Conservation (phyloP, 495 filamentous ascomycete genomes). For the Cercophora newfieldiana region DNA sequence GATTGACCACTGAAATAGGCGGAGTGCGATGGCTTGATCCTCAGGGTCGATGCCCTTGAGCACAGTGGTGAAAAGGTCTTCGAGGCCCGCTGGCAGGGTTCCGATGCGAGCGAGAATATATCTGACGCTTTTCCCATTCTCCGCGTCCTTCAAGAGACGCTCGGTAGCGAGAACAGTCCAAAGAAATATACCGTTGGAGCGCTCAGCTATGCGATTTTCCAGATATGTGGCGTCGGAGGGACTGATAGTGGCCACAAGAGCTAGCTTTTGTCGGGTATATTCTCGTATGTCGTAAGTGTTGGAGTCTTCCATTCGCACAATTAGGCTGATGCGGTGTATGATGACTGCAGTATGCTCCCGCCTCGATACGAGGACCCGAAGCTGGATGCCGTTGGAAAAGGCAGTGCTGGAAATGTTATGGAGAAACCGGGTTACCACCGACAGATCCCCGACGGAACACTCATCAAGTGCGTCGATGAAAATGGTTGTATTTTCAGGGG, state of each 20-base stretch:
- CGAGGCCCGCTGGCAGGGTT: background rate
- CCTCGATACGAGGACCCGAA: background rate
- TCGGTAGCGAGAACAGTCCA: background rate
- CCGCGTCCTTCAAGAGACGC: background rate
- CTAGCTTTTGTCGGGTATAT: background rate
- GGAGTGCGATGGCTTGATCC: background rate
- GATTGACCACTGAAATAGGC: conserved; percentile 24
- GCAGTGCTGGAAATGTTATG: background rate
- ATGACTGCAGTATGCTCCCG: background rate
- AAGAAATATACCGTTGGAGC: background rate
- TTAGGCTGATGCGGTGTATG: background rate
- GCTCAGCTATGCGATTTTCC: background rate
- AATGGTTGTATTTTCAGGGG: conserved; percentile 25
- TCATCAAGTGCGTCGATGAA: conserved; percentile 52
- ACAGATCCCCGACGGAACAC: conserved; percentile 19
- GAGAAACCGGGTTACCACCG: background rate
- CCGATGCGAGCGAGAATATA: conserved; percentile 3
- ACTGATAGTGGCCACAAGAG: background rate
- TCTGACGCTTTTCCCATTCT: background rate
- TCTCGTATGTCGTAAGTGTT: background rate
- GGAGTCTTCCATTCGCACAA: background rate
- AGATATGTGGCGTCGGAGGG: no score
- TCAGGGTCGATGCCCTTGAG: background rate
- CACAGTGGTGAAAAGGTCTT: background rate
- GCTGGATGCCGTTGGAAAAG: background rate